Conservation (phyloP, 2,329 filamentous ascomycete species). For the Eurotiales sp. region DNA sequence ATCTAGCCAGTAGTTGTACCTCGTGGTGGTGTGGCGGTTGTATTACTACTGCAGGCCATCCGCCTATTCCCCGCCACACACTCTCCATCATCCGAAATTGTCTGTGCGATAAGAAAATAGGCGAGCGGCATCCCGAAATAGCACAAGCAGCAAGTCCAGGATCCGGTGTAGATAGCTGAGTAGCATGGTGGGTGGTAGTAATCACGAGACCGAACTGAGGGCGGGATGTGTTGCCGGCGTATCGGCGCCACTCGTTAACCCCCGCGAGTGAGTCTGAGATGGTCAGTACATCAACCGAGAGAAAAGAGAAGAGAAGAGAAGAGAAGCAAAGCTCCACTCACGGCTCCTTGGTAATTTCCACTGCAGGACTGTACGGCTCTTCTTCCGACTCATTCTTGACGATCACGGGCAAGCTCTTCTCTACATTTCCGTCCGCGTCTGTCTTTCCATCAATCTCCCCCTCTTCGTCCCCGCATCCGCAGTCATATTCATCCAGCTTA, state of each 20-base stretch:
- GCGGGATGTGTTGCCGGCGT: no score
- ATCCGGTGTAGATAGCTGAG: no score
- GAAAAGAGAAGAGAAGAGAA: neutral
- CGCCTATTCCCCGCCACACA: no score
- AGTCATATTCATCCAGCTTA: conserved; percentile 65
- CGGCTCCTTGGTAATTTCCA: conserved; percentile 36
- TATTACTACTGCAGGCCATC: no score
- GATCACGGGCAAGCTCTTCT: conserved; percentile 13
- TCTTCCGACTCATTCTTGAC: conserved; percentile 13
- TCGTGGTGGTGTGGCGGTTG: no score
- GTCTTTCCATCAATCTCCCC: conserved; percentile 22
- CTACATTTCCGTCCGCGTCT: neutral
- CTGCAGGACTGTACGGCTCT: conserved; percentile 21
- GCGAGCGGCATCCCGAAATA: neutral
- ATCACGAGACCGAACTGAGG: no score
- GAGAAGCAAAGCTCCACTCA: conserved; percentile 23
- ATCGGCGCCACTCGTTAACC: conserved; percentile 8
- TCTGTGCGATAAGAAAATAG: neutral
- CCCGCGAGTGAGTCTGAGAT: conserved; percentile 16
- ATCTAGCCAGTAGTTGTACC: no score
- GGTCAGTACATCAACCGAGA: neutral
- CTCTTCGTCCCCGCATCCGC: conserved; percentile 58
- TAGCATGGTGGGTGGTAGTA: neutral
- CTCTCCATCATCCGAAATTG: no score
- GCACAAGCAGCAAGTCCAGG: no score